phyloP scores from a whole-genome alignment of 2,329 filamentous ascomycete genomes.

The Venturia aucupariae region DNA sequence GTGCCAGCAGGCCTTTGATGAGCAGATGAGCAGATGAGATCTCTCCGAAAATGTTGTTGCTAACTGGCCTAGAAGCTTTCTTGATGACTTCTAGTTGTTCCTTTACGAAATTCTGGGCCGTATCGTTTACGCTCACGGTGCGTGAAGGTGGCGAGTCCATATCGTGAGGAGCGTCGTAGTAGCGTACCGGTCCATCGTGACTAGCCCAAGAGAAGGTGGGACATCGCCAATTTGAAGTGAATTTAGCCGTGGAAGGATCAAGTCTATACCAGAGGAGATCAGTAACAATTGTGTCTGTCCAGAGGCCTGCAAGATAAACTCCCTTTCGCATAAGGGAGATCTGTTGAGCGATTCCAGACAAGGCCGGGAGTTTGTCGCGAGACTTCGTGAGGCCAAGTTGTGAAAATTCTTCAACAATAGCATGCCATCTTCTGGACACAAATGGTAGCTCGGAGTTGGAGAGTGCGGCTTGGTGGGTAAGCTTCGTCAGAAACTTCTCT shows the following conservation, averaged over 20 bases:
- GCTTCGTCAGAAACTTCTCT: conserved; percentile 8
- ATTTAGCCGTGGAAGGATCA: conserved; percentile 4
- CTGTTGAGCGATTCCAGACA: conserved; percentile 14
- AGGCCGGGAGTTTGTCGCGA: conserved; percentile 14
- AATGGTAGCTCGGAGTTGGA: not conserved
- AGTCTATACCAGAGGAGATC: conserved; percentile 14
- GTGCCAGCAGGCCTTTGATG: conserved; percentile 1
- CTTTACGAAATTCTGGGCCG: not conserved
- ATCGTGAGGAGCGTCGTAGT: conserved; percentile 7
- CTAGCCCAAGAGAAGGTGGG: conserved; percentile 15
- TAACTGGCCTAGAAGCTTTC: not conserved
- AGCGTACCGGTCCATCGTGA: conserved; percentile 12
- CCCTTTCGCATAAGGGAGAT: not conserved
- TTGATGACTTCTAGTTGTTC: not conserved
- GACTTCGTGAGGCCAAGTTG: conserved; percentile 3
- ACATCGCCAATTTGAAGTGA: conserved; percentile 7
- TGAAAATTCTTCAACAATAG: conserved; percentile 13
- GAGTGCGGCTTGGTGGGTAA: conserved; percentile 2
- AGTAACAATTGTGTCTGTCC: not conserved
- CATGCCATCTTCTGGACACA: conserved; percentile 10
- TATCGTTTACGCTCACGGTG: not conserved
- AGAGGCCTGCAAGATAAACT: conserved; percentile 14
- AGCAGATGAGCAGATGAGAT: conserved; percentile 7
- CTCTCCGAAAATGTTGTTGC: conserved; percentile 7
- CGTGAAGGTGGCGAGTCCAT: not conserved